Conservation (phyloP, 2,329 filamentous ascomycete species). For the Stylonectria norvegica region DNA sequence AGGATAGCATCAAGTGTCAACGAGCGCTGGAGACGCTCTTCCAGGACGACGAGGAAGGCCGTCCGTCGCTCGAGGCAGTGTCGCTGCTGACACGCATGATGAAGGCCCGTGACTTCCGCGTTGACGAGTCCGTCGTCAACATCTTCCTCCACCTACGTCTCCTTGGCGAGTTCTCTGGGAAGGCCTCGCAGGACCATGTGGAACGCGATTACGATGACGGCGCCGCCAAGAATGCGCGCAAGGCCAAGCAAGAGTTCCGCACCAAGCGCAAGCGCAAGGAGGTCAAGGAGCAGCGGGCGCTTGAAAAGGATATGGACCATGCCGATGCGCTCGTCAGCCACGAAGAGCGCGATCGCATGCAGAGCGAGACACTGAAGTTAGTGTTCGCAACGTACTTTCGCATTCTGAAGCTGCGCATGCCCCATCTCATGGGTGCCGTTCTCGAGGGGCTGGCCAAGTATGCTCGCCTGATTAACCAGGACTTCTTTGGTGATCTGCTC, state of each 20-base stretch:
- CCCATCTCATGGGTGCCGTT: conserved; percentile 92
- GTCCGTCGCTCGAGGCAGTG: conserved; percentile 82
- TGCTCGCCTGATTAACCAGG: conserved; percentile 95
- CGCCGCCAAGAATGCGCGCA: conserved; percentile 60
- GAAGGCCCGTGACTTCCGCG: conserved; percentile 76
- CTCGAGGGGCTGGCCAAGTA: conserved; percentile 92
- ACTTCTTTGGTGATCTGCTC: conserved; percentile 95
- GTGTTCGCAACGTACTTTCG: conserved; percentile 96
- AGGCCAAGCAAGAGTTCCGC: conserved; percentile 67
- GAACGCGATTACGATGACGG: conserved; percentile 50
- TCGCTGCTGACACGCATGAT: conserved; percentile 90
- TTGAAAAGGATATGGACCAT: conserved; percentile 90
- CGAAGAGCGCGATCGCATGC: conserved; percentile 89
- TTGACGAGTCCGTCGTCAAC: conserved; percentile 84
- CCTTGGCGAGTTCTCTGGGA: conserved; percentile 81
- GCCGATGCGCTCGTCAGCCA: conserved; percentile 88
- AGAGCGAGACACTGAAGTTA: conserved; percentile 91
- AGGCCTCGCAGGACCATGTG: conserved; percentile 73
- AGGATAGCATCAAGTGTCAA: conserved; percentile 73
- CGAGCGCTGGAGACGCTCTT: conserved; percentile 80
- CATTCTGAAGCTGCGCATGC: conserved; percentile 77
- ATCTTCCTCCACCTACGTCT: conserved; percentile 87
- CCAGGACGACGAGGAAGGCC: conserved; percentile 82
- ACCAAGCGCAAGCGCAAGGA: conserved; percentile 85
- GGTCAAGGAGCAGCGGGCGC: conserved; percentile 76